These are phyloP conservation scores for Graphium sp. DNA, from an alignment of 2,329 filamentous ascomycete genomes.

Conservation along the genomic window DNA sequence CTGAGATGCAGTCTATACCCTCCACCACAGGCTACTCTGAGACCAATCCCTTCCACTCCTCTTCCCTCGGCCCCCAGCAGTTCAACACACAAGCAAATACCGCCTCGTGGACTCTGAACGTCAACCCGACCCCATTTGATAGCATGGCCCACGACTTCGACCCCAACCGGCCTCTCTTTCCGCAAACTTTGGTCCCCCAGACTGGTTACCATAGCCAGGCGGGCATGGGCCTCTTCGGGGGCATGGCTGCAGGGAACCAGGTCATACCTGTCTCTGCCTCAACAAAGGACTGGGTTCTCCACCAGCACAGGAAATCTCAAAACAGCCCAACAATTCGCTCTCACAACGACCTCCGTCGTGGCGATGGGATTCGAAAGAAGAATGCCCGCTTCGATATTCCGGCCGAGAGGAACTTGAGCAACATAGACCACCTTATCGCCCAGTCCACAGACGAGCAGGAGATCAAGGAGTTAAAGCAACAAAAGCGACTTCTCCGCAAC, in stretches of 20 bases:
- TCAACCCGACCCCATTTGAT: constrained; percentile 51
- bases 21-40: constrained; percentile 49
- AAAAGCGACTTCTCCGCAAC: constrained; percentile 88
- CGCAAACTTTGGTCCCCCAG: constrained; percentile 30
- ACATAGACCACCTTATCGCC: constrained; percentile 85
- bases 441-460: constrained; percentile 80
- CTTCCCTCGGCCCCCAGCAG: constrained; percentile 19
- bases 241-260: constrained; percentile 12
- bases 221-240: constrained; percentile 34
- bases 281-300: constrained; percentile 34
- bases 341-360: constrained; percentile 56
- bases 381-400: constrained; percentile 97
- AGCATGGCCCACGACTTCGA: constrained; percentile 41
- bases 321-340: constrained; percentile 54
- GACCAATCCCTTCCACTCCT: constrained; percentile 46
- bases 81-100: constrained; percentile 47
- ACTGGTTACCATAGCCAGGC: constrained; percentile 39
- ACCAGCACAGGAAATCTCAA: constrained; percentile 43
- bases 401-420: constrained; percentile 77
- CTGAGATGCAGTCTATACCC: constrained; percentile 46
- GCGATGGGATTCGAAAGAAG: constrained; percentile 95
- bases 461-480: constrained; percentile 96
- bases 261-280: constrained; percentile 1
- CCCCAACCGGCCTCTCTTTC: constrained; percentile 32
- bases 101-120: constrained; percentile 55